Evolutionary conservation across 768 basidiomycete genomes (phyloP).

Genomic region (Lactifluus subvellereus): DNA sequence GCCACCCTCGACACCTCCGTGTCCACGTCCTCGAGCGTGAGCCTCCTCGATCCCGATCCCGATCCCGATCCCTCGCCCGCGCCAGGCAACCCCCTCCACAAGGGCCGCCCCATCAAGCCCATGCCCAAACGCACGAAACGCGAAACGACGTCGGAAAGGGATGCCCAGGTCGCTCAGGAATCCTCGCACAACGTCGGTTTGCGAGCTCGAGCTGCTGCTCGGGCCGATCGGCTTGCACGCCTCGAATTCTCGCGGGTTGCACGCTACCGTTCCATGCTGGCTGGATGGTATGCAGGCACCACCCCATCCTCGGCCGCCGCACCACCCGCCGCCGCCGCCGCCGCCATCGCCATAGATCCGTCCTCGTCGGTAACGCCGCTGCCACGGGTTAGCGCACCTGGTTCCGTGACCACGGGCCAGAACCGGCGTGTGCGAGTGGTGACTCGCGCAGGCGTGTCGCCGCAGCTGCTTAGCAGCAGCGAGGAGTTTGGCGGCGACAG

Average conservation of each 20-base stretch:
- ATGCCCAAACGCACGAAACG: conserved; percentile 2
- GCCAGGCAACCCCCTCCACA: not conserved
- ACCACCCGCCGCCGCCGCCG: not conserved
- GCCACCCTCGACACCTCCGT: conserved; percentile 12
- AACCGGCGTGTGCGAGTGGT: not conserved
- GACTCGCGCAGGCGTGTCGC: no score
- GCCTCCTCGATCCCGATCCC: no score
- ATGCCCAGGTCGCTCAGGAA: not conserved
- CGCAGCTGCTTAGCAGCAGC: not conserved
- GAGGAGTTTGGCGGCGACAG: not conserved
- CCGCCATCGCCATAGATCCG: not conserved
- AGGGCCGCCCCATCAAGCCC: not conserved
- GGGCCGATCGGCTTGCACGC: no score
- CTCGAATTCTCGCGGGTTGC: no score
- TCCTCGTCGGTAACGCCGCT: not conserved
- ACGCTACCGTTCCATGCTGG: no score
- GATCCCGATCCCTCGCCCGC: not conserved
- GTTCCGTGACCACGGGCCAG: not conserved
- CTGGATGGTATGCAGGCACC: no score
- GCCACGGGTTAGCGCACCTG: no score
- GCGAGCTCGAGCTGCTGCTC: not conserved
- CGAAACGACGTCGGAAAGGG: no score
- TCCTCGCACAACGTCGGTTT: not conserved
- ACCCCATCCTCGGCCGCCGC: not conserved
- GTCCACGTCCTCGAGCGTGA: not conserved